Conservation (phyloP, 441 rosid species). For the Biscutella laevigata region DNA sequence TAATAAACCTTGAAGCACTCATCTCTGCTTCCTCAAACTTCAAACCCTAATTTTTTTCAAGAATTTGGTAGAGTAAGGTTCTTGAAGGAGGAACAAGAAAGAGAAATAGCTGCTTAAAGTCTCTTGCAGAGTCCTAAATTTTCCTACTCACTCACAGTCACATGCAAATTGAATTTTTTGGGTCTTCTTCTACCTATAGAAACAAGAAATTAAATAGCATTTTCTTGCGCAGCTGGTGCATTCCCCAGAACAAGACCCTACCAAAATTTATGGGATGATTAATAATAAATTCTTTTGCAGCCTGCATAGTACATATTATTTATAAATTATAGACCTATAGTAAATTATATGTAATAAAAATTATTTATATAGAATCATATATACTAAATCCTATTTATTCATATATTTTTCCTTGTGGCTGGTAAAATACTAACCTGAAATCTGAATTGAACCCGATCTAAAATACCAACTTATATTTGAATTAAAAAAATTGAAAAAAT, state of each 20-base stretch:
- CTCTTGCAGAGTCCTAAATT: neutral
- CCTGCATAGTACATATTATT: too few species aligned
- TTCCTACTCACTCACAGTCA: neutral
- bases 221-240: neutral
- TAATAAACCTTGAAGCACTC: slow-evolving; percentile 88
- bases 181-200: neutral
- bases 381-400: too few species aligned
- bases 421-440: too few species aligned
- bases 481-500: too few species aligned
- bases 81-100: slow-evolving; percentile 30
- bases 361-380: too few species aligned
- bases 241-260: neutral
- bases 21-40: slow-evolving; percentile 27
- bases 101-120: slow-evolving; percentile 5
- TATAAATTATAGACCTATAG: too few species aligned
- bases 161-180: slow-evolving; percentile 10
- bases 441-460: too few species aligned
- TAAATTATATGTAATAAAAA: too few species aligned
- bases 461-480: too few species aligned
- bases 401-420: too few species aligned
- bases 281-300: too few species aligned
- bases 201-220: neutral
- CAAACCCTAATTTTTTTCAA: slow-evolving; percentile 15
- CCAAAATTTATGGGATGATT: neutral
- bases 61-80: slow-evolving; percentile 5